These are phyloP conservation scores for Perilla frutescens DNA, from an alignment of 257 asterid genomes.

Conservation along the genomic window DNA sequence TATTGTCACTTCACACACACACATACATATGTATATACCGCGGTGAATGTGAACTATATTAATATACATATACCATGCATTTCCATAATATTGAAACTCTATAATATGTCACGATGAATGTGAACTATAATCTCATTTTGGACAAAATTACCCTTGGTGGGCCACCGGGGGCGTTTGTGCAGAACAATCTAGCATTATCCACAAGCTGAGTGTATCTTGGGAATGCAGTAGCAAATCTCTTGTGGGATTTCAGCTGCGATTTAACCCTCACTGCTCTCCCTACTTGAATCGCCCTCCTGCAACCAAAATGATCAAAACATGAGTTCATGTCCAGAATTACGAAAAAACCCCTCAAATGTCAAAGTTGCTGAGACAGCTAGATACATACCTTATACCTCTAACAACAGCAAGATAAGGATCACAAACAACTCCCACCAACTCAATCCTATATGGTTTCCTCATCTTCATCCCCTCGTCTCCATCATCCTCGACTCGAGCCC, in stretches of 20 bases:
- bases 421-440: constrained; percentile 91
- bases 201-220: constrained; percentile 69
- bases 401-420: constrained; percentile 90
- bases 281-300: constrained; percentile 86
- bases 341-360: too few species aligned
- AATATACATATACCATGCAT: too few species aligned
- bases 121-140: too few species aligned
- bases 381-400: constrained; percentile 90
- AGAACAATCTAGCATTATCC: constrained; percentile 83
- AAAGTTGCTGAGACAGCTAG: neutral
- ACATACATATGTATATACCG: neutral
- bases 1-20: too few species aligned
- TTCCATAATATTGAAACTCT: too few species aligned
- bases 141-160: constrained; percentile 62
- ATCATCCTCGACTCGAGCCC: constrained; percentile 63
- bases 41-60: too few species aligned
- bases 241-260: constrained; percentile 84
- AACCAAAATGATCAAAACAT: neutral
- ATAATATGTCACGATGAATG: too few species aligned
- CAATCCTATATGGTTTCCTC: constrained; percentile 79
- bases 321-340: too few species aligned
- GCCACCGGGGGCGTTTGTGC: constrained; percentile 65
- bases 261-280: constrained; percentile 95
- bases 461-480: constrained; percentile 33
- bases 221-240: constrained; percentile 85